Evolutionary conservation across 805 yeast genomes (phyloP).

Genomic region (Candida ovalis): DNA sequence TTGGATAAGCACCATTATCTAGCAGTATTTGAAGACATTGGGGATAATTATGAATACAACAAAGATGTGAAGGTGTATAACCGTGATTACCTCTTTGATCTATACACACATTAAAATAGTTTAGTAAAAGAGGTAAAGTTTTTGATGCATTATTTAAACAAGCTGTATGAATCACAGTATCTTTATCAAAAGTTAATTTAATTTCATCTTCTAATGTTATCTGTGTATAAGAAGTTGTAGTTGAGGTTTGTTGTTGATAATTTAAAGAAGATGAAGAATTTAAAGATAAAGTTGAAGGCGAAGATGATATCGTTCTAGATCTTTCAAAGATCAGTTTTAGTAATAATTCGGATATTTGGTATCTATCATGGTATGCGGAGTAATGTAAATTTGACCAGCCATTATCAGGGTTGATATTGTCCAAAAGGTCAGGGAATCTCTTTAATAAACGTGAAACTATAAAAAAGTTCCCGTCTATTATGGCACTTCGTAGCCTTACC

Average conservation of each 20-base stretch:
- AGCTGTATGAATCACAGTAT: slow-evolving; percentile 71
- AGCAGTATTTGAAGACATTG: slow-evolving; percentile 63
- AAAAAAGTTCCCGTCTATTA: slow-evolving; percentile 56
- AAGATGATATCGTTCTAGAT: slow-evolving; percentile 1
- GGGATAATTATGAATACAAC: slow-evolving; percentile 55
- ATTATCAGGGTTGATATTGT: slow-evolving; percentile 61
- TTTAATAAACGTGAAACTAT: slow-evolving; percentile 63
- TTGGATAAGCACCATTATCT: slow-evolving; percentile 74
- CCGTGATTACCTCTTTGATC: slow-evolving; percentile 46
- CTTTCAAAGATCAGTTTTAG: slow-evolving; percentile 17
- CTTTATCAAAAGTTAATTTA: slow-evolving; percentile 45
- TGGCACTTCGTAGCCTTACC: slow-evolving; percentile 62
- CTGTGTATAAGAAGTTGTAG: slow-evolving; percentile 21
- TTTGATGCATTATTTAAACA: slow-evolving; percentile 51
- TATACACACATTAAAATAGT: slow-evolving; percentile 49
- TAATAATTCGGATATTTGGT: slow-evolving; percentile 42
- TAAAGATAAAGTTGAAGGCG: background rate
- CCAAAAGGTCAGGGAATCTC: slow-evolving; percentile 65
- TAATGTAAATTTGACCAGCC: slow-evolving; percentile 87
- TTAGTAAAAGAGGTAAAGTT: slow-evolving; percentile 68
- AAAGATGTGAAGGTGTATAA: slow-evolving; percentile 65
- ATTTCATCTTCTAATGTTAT: slow-evolving; percentile 33
- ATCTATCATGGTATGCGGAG: slow-evolving; percentile 71
- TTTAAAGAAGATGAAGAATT: slow-evolving; percentile 12
- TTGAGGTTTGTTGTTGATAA: background rate